Evolutionary conservation across 2,329 filamentous ascomycete species (phyloP).

Genomic region (Cyclaneusma minus): DNA sequence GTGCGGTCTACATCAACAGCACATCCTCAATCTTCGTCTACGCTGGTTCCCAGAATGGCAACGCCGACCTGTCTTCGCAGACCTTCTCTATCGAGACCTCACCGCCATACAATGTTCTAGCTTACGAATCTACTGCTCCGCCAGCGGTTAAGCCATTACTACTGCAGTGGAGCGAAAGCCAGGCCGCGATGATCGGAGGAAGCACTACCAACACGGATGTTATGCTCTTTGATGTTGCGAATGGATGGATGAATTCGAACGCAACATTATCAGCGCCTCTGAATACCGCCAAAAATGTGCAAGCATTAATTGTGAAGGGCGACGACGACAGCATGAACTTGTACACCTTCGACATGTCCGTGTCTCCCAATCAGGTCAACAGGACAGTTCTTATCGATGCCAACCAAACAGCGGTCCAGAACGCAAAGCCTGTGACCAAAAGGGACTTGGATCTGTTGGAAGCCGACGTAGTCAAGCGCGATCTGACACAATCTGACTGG

Average conservation of each 20-base stretch:
- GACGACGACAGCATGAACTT: slow-evolving; percentile 66
- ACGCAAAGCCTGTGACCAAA: slow-evolving; percentile 25
- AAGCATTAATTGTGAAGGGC: slow-evolving; percentile 51
- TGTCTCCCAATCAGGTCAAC: slow-evolving; percentile 59
- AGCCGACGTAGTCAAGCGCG: slow-evolving; percentile 7
- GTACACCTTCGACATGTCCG: slow-evolving; percentile 60
- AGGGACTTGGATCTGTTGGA: slow-evolving; percentile 2
- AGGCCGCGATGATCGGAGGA: slow-evolving; percentile 64
- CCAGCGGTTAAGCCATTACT: slow-evolving; percentile 56
- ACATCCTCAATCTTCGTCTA: slow-evolving; percentile 66
- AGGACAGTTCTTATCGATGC: slow-evolving; percentile 51
- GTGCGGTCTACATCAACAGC: slow-evolving; percentile 56
- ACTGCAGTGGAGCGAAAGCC: slow-evolving; percentile 54
- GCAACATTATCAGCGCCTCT: slow-evolving; percentile 46
- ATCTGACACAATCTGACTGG: slow-evolving; percentile 48
- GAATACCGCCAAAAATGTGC: slow-evolving; percentile 39
- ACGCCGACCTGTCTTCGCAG: slow-evolving; percentile 43
- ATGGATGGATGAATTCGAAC: slow-evolving; percentile 53
- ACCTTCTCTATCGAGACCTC: slow-evolving; percentile 60
- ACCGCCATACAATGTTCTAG: slow-evolving; percentile 45
- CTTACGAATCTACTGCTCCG: slow-evolving; percentile 42
- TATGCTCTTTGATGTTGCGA: slow-evolving; percentile 51
- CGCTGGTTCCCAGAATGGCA: slow-evolving; percentile 53
- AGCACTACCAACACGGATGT: slow-evolving; percentile 47
- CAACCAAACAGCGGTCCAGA: slow-evolving; percentile 35